Evolutionary conservation across 169 alveolate genomes (phyloP).

Genomic region (Blepharisma undulans): DNA sequence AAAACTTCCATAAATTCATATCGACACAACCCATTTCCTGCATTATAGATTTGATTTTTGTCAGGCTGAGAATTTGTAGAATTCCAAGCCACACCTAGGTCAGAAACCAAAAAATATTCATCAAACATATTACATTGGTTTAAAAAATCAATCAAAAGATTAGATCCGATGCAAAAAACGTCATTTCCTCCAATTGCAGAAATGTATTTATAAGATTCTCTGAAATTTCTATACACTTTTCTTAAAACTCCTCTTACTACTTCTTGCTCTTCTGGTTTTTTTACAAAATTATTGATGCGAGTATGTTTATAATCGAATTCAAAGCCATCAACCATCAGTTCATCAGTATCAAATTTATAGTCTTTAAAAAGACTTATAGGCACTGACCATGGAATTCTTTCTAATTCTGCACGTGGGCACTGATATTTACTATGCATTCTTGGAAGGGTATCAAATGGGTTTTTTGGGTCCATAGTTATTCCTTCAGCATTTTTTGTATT

Average conservation of each 20-base stretch:
- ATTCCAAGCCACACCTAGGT: neutral
- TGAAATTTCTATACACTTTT: neutral
- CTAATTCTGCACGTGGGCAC: neutral
- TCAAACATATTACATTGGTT: neutral
- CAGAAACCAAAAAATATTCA: neutral
- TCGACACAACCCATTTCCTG: conserved; percentile 18
- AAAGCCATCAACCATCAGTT: neutral
- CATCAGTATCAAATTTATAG: conserved; percentile 8
- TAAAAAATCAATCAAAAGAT: conserved; percentile 17
- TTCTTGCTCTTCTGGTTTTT: neutral
- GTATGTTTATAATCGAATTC: conserved; percentile 36
- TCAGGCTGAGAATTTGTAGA: neutral
- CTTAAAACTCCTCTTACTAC: neutral
- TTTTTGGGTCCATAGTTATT: neutral
- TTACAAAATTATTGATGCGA: conserved; percentile 11
- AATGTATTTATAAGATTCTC: conserved; percentile 24
- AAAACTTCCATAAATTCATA: conserved; percentile 29
- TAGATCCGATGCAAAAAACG: neutral
- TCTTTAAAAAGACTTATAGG: conserved; percentile 22
- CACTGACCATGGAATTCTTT: neutral
- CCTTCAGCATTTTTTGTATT: neutral
- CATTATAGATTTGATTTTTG: neutral
- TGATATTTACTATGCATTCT: neutral
- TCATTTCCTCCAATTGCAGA: conserved; percentile 18
- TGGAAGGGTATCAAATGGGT: neutral